Percentiles rank a stretch among this genome's conserved stretches.
Conservation (phyloP, 768 basidiomycete genomes). For the Harrya chromipes region DNA sequence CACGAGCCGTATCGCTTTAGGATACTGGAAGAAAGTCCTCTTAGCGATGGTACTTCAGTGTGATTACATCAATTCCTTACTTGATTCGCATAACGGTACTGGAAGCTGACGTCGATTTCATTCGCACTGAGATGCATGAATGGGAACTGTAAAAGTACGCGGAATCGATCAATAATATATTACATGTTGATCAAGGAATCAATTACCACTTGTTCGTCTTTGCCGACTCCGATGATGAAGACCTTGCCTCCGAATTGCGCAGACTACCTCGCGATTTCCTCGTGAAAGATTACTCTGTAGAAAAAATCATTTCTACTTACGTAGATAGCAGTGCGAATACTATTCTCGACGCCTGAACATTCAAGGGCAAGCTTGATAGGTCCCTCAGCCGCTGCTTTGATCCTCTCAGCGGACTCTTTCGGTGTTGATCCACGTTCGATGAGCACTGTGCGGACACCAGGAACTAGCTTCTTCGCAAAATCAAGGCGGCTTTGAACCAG, state of each 20-base stretch:
- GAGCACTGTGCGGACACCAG: slow-evolving; percentile 54
- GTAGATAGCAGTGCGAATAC: slow-evolving; percentile 56
- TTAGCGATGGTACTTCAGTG: background rate
- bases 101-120: slow-evolving; percentile 66
- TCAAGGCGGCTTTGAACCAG: slow-evolving; percentile 62
- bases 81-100: slow-evolving; percentile 68
- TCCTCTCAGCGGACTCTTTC: slow-evolving; percentile 49
- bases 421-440: slow-evolving; percentile 45
- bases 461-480: slow-evolving; percentile 60
- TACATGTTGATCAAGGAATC: slow-evolving; percentile 8
- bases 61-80: slow-evolving; percentile 20
- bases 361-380: slow-evolving; percentile 54
- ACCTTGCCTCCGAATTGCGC: slow-evolving; percentile 63
- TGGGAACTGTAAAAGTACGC: slow-evolving; percentile 45
- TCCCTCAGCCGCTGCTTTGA: slow-evolving; percentile 50
- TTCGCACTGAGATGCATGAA: slow-evolving; percentile 73
- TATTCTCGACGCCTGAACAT: slow-evolving; percentile 63
- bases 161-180: background rate
- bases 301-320: slow-evolving; percentile 32
- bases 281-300: background rate
- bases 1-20: slow-evolving; percentile 81
- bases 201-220: slow-evolving; percentile 53
- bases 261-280: slow-evolving; percentile 38
- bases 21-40: slow-evolving; percentile 48
- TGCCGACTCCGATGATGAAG: slow-evolving; percentile 69